Base-by-base conservation (phyloP, 495 filamentous ascomycete species). In the Penicillium taxi region DNA sequence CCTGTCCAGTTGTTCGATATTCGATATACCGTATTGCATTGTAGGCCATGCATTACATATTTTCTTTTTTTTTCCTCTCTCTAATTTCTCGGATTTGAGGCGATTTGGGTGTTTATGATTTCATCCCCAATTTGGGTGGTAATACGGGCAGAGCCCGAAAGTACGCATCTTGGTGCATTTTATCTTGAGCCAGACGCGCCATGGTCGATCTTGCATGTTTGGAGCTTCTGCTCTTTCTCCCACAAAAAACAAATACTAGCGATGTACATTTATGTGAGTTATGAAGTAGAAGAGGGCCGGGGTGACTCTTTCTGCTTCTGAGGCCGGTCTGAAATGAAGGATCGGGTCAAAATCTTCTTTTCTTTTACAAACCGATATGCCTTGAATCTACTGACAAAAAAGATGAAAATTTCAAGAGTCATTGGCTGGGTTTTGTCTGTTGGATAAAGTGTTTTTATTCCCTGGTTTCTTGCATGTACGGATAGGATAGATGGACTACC, bases 381-480 rank as follows among this genome's bases (percentile, higher is more conserved):
- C n/a, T n/a, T n/a, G n/a, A n/a, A n/a, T n/a, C n/a, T n/a, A n/a
- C n/a, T n/a, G n/a, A n/a, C n/a, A n/a, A n/a, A n/a, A n/a, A n/a
- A n/a, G n/a, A n/a, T n/a, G n/a, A n/a, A n/a, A n/a, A n/a, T n/a
- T n/a, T n/a, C n/a, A n/a, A n/a, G n/a, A n/a, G n/a, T n/a, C n/a
- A n/a, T n/a, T n/a, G n/a, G n/a, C n/a, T n/a, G n/a, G n/a, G n/a
- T n/a, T n/a, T n/a, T 18, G n/a, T 27, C 22, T 26, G 5, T 13
- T 44, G 37, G 55, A 29, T 44, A 36, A 52, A 50, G 44, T 59
- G 42, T 56, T 49, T 47, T 52, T 44, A 47, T 45, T 25, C 55
- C 52, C 40, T 41, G 59, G 57, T 46, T 47, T 43, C 42, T 36
- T 52, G 52, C 47, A 58, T 58, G 56, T 58, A 55, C 49, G 44